phyloP scores from a whole-genome alignment of 2,329 filamentous ascomycete genomes.

The Pestalotiopsis sp. region DNA sequence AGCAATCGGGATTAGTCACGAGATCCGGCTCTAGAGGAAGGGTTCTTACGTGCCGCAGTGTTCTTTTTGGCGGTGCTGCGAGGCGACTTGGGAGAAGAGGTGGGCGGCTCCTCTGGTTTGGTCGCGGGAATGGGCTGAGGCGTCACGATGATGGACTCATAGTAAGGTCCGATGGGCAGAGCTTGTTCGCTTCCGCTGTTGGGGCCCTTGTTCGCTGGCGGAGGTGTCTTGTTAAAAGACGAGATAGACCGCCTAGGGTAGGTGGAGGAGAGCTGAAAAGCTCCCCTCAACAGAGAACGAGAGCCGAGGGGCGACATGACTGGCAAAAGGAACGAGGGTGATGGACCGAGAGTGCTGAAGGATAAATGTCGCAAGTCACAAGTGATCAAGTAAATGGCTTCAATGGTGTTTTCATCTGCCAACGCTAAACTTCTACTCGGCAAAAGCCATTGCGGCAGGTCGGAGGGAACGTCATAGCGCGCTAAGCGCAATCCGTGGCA shows the following conservation, averaged over 20 bases:
- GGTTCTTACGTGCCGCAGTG: conserved; percentile 25
- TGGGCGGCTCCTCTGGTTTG: conserved; percentile 48
- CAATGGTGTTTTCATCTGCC: not conserved
- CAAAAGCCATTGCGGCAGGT: not conserved
- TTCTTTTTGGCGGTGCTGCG: conserved; percentile 25
- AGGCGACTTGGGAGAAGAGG: conserved; percentile 37
- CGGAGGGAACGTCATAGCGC: not conserved
- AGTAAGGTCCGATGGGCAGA: conserved; percentile 60
- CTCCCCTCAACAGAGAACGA: conserved; percentile 6
- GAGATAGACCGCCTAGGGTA: conserved; percentile 25
- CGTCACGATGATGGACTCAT: conserved; percentile 56
- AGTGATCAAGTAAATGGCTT: not conserved
- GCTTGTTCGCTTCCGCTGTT: conserved; percentile 37
- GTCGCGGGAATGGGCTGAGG: conserved; percentile 42
- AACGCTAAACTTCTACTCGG: not conserved
- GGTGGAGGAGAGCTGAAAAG: conserved; percentile 6
- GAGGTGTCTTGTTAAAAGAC: conserved; percentile 27
- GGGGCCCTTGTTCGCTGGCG: conserved; percentile 21
- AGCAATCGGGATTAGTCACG: conserved; percentile 9
- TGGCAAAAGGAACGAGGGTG: not conserved
- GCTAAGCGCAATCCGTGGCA: not conserved
- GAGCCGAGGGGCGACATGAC: conserved; percentile 11
- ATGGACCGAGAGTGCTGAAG: not conserved
- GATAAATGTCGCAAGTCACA: not conserved
- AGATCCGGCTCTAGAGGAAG: not conserved